Conservation (phyloP, 345 rosid genomes). For the Salix udensis region DNA sequence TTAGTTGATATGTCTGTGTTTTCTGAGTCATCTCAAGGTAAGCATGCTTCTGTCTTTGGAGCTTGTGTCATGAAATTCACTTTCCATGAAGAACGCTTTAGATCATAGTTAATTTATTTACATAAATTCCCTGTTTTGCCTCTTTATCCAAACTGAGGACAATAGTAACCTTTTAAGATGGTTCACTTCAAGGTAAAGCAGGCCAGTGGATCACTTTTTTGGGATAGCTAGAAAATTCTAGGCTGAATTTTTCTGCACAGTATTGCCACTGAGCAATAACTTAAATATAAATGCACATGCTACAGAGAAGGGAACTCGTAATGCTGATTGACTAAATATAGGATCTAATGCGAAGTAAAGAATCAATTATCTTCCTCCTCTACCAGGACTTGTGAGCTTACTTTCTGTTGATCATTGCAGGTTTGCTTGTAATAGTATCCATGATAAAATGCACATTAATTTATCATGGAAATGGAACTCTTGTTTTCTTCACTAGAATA, state of each 20-base stretch:
- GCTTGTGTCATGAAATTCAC: neutral
- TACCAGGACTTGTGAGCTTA: too few species aligned
- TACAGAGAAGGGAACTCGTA: neutral
- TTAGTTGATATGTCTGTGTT: constrained; percentile 68
- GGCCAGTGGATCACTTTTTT: neutral
- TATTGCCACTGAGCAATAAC: neutral
- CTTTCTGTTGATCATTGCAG: too few species aligned
- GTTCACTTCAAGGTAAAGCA: neutral
- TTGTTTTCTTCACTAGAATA: too few species aligned
- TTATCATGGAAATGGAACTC: too few species aligned
- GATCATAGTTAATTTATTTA: neutral
- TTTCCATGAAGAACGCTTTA: neutral
- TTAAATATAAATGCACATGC: neutral
- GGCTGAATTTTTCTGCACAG: neutral
- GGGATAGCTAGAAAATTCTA: neutral
- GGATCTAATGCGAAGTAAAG: too few species aligned
- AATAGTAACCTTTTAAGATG: neutral
- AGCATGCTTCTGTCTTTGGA: constrained; percentile 1
- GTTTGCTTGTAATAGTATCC: too few species aligned
- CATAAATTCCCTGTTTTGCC: neutral
- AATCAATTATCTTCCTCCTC: too few species aligned
- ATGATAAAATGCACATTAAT: too few species aligned
- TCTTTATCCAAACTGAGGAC: neutral
- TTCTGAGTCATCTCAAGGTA: constrained; percentile 64
- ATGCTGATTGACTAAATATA: neutral